Evolutionary conservation across 2,329 filamentous ascomycete genomes (phyloP), one percentile per base, ranked within the genome.

Genomic region (Metarhizium rileyi): DNA sequence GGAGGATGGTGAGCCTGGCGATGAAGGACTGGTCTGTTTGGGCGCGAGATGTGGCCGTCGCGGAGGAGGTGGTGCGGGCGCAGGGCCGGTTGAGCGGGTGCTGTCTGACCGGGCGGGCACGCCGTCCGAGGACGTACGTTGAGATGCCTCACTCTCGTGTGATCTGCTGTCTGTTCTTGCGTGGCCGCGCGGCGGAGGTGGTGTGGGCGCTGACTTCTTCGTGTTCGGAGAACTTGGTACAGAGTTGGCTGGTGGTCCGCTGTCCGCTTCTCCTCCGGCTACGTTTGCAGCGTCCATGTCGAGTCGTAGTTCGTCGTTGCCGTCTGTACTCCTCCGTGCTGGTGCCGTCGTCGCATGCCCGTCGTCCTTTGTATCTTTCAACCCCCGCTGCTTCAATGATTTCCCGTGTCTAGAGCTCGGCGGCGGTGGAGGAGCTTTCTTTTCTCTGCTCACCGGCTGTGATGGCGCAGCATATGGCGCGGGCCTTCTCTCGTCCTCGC

Each of bases 351-450:
- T 80, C 12, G 28, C 33, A 20, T 25, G 7, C 18, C 35, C 36
- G 22, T 50, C 27, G 12, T 36, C 30, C 16, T 18, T 44, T 23
- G 16, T 23, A 22, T 44, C 28, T 5, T 23, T 20, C 5, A 40
- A 5, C 40, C 35, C 23, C 20, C 51, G 42, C 18, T 49, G 64
- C 55, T 75, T 80, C 55, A 91, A 85, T 18, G 83, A 74, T 65
- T 85, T 90, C 4, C 88, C 88, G 67, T 90, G 86, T 49, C 86
- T 80, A 47, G 85, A 89, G 61, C 78, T 88, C 10, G 75, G 75
- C 22, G 86, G 86, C 6, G 85, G 84, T 5, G 87, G 86, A 14
- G 85, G 84, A 54, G 79, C 80, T 65, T 80, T 82, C 61, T 84
- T 86, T 33, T 61, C 61, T 52, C 55, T 70, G 38, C 47, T 47